Evolutionary conservation across 441 rosid species (phyloP), one percentile per base, ranked within the genome.

Genomic region (Bocquillonia castaneifolia): DNA sequence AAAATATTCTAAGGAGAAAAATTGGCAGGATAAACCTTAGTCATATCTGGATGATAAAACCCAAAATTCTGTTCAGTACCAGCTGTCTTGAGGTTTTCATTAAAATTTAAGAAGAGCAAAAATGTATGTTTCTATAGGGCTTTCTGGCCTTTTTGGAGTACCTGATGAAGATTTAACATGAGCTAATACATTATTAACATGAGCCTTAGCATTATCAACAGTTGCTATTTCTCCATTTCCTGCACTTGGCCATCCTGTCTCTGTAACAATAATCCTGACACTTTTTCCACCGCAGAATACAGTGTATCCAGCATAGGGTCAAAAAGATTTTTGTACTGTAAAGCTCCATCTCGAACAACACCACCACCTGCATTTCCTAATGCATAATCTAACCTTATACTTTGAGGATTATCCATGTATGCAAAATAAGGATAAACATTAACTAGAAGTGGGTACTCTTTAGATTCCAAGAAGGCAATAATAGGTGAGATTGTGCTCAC

Each of bases 191-290:
- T 55, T 28, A 22, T 55, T 66, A n/a, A 55, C 42, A 40, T 66
- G 55, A 28, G 40, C 39, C 17, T 66, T 28, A 66, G 70, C 70
- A 28, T 54, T 66, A 28, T 17, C 10, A 28, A 66, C 2, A 2
- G 63, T 55, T 26, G 62, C 62, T 55, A 25, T 40, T 2, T 40
- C 39, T 15, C 70, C 70, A 55, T 66, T 66, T 28, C 18, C 62
- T 31, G 70, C 70, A 66, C 70, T 66, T 1, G 70, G 62, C 70
- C 70, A 66, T 55, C 62, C 70, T 40, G 63, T 66, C 40, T 67
- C 63, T 12, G 62, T 18, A 10, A 55, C 55, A 20, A 67, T 54
- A 29, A 66, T 47, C 28, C 37, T 55, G 6, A 55, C 26, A 18
- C 22, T 64, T 64, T 50, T 23, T 64, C 68, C 8, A 64, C 5